Evolutionary conservation across 768 basidiomycete species (phyloP).

Genomic region (Amanita molliuscula): DNA sequence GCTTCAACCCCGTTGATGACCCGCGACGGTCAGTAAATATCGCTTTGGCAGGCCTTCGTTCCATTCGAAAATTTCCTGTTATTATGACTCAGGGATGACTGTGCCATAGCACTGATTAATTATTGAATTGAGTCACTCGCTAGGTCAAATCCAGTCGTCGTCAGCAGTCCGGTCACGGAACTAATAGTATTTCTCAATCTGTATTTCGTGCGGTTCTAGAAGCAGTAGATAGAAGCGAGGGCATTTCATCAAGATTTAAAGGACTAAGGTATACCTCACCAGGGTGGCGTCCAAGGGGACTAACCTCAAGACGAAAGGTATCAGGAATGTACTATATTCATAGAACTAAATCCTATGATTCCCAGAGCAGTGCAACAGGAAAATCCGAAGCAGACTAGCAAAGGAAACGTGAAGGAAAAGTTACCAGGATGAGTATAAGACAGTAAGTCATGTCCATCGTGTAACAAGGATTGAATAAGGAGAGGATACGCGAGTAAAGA

Average conservation of each 20-base stretch:
- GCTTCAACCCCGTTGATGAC: too few relatives aligned
- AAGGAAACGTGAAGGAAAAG: background rate
- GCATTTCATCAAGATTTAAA: too few relatives aligned
- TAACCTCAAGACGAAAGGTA: background rate
- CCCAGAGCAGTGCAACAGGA: background rate
- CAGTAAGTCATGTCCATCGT: slow-evolving; percentile 5
- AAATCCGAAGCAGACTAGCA: background rate
- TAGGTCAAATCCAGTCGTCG: too few relatives aligned
- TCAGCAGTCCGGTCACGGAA: too few relatives aligned
- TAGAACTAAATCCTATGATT: background rate
- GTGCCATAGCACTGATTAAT: too few relatives aligned
- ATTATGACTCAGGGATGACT: too few relatives aligned
- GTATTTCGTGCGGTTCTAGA: background rate
- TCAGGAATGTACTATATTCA: slow-evolving; percentile 5
- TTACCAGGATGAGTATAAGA: slow-evolving; percentile 1
- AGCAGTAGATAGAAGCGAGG: too few relatives aligned
- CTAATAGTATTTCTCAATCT: background rate
- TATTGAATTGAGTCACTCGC: too few relatives aligned
- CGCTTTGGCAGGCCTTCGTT: background rate
- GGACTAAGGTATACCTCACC: too few relatives aligned
- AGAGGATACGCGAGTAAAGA: background rate
- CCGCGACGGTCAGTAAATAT: too few relatives aligned
- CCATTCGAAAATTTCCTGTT: too few relatives aligned
- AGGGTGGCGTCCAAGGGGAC: background rate
- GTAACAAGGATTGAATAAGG: slow-evolving; percentile 1